Conservation (phyloP, 1,284 basidiomycete species). For the Puccinia hordei region DNA sequence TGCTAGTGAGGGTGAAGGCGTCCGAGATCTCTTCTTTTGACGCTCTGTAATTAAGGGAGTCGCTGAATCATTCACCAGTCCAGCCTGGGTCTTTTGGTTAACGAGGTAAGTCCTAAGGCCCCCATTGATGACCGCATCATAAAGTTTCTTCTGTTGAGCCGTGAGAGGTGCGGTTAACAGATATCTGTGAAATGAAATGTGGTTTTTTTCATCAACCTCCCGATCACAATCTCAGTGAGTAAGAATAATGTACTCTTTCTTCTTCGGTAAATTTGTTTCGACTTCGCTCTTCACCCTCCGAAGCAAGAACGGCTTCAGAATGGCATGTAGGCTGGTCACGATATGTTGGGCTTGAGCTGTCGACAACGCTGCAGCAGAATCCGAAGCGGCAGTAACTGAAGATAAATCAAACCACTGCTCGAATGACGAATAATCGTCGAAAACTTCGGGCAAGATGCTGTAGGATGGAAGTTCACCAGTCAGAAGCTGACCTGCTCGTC, state of each 20-base stretch:
- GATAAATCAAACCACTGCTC: slow-evolving; percentile 75
- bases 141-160: slow-evolving; percentile 76
- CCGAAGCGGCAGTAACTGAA: slow-evolving; percentile 59
- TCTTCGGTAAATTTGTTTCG: slow-evolving; percentile 72
- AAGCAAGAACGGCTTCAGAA: slow-evolving; percentile 92
- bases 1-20: not conserved
- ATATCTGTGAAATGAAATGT: slow-evolving; percentile 58
- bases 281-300: slow-evolving; percentile 90
- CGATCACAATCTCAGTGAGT: slow-evolving; percentile 3
- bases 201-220: not conserved
- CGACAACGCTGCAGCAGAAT: slow-evolving; percentile 61
- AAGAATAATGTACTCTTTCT: slow-evolving; percentile 72
- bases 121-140: slow-evolving; percentile 65
- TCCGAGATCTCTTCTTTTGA: slow-evolving; percentile 6
- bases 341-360: slow-evolving; percentile 69
- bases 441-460: slow-evolving; percentile 80
- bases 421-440: slow-evolving; percentile 84
- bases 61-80: not conserved
- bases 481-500: not conserved
- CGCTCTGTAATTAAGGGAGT: not conserved
- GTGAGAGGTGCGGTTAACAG: slow-evolving; percentile 88
- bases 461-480: not conserved
- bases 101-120: slow-evolving; percentile 56
- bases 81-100: slow-evolving; percentile 52
- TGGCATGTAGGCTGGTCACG: slow-evolving; percentile 79